Evolutionary conservation across 2,329 filamentous ascomycete species (phyloP).

Genomic region (Diaporthe batatas): DNA sequence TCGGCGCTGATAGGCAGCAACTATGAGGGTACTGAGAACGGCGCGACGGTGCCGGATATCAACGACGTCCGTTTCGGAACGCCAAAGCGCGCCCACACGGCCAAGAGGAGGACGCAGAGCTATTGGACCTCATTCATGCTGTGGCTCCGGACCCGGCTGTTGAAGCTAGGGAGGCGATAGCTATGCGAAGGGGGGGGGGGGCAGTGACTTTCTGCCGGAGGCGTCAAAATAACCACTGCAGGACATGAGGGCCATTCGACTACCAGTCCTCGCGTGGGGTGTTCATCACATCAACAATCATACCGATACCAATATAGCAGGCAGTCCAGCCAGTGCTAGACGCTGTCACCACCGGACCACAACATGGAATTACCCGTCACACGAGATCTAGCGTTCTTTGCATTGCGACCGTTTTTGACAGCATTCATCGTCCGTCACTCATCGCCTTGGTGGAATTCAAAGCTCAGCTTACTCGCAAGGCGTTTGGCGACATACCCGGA

Average conservation of each 20-base stretch:
- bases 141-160: constrained; percentile 72
- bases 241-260: neutral
- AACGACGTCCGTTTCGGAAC: constrained; percentile 60
- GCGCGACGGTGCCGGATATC: constrained; percentile 52
- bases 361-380: constrained; percentile 24
- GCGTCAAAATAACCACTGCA: neutral
- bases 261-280: neutral
- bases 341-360: neutral
- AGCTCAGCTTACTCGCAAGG: constrained; percentile 32
- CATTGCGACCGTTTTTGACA: constrained; percentile 19
- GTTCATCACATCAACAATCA: neutral
- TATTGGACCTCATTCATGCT: constrained; percentile 74
- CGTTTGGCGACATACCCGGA: constrained; percentile 30
- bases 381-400: constrained; percentile 19
- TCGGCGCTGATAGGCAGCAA: constrained; percentile 58
- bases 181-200: neutral
- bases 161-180: constrained; percentile 54
- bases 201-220: neutral
- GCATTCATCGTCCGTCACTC: constrained; percentile 22
- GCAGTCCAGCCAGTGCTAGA: constrained; percentile 5
- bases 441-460: neutral
- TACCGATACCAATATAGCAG: constrained; percentile 3
- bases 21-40: constrained; percentile 59
- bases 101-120: constrained; percentile 72
- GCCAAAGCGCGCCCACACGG: constrained; percentile 58